Evolutionary conservation across 805 yeast species (phyloP).

Genomic region (Kodamaea fukazawae): DNA sequence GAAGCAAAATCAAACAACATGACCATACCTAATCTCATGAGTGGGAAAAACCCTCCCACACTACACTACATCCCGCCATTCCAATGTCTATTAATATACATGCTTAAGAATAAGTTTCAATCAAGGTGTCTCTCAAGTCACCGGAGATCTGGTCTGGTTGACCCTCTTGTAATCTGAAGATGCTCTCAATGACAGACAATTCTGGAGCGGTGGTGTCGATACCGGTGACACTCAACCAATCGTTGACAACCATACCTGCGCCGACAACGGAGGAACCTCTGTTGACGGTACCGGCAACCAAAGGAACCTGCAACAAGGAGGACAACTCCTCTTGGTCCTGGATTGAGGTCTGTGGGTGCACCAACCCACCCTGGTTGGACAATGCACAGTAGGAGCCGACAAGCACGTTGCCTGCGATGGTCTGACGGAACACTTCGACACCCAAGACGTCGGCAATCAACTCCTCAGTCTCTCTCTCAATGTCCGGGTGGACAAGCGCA

Average conservation of each 20-base stretch:
- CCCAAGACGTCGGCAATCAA: slow-evolving; percentile 96
- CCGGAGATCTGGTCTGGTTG: slow-evolving; percentile 84
- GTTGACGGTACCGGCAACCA: slow-evolving; percentile 98
- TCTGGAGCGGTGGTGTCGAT: slow-evolving; percentile 98
- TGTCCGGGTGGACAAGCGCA: slow-evolving; percentile 98
- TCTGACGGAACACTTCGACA: slow-evolving; percentile 98
- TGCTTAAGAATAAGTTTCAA: slow-evolving; percentile 77
- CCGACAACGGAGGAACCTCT: slow-evolving; percentile 98
- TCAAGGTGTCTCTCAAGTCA: slow-evolving; percentile 85
- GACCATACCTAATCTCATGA: too few species aligned
- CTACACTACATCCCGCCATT: too few species aligned
- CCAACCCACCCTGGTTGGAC: slow-evolving; percentile 96
- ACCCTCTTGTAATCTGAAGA: slow-evolving; percentile 89
- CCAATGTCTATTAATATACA: too few species aligned
- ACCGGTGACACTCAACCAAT: slow-evolving; percentile 96
- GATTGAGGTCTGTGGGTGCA: slow-evolving; percentile 94
- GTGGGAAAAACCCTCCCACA: too few species aligned
- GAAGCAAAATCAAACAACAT: too few species aligned
- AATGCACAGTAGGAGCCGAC: slow-evolving; percentile 96
- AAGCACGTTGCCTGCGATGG: slow-evolving; percentile 95
- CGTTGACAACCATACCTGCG: slow-evolving; percentile 98
- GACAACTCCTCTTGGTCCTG: slow-evolving; percentile 98
- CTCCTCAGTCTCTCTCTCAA: slow-evolving; percentile 98
- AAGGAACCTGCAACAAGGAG: slow-evolving; percentile 91
- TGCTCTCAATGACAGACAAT: slow-evolving; percentile 92